Evolutionary conservation across 768 basidiomycete species (phyloP).

Genomic region (Hygrocybe coccinea): DNA sequence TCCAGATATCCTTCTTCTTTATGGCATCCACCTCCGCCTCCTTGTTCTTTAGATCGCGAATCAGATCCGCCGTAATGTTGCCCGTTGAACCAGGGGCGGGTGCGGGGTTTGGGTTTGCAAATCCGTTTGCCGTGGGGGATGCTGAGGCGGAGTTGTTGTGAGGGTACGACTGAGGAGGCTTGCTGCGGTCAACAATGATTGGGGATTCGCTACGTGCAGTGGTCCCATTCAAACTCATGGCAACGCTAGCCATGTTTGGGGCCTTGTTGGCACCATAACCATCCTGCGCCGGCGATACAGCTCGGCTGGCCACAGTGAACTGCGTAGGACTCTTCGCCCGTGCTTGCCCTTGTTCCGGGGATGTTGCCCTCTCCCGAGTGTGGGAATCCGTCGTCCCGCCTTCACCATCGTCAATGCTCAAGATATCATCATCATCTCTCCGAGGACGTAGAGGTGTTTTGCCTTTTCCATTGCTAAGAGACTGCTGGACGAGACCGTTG

Average conservation of each 20-base stretch:
- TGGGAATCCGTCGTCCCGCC: constrained; percentile 49
- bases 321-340: constrained; percentile 59
- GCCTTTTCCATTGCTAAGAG: constrained; percentile 24
- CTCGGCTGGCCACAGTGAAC: constrained; percentile 41
- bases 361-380: constrained; percentile 45
- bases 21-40: constrained; percentile 75
- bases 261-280: constrained; percentile 35
- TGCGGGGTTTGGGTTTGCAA: constrained; percentile 40
- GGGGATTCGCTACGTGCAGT: constrained; percentile 36
- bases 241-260: constrained; percentile 51
- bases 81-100: constrained; percentile 52
- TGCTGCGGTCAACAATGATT: constrained; percentile 26
- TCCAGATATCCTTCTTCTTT: constrained; percentile 78
- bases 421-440: constrained; percentile 40
- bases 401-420: constrained; percentile 50
- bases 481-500: constrained; percentile 41
- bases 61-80: constrained; percentile 67
- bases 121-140: constrained; percentile 49
- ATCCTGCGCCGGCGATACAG: constrained; percentile 53
- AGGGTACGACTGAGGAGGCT: constrained; percentile 38
- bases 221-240: constrained; percentile 47
- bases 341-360: constrained; percentile 44
- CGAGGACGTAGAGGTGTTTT: constrained; percentile 49
- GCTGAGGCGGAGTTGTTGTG: constrained; percentile 39
- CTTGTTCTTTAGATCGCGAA: constrained; percentile 75